Percentiles rank a stretch among this genome's conserved stretches.
These are phyloP conservation scores for Aspergillus amoenus DNA, from an alignment of 2,329 filamentous ascomycete species.

Conservation along the genomic window DNA sequence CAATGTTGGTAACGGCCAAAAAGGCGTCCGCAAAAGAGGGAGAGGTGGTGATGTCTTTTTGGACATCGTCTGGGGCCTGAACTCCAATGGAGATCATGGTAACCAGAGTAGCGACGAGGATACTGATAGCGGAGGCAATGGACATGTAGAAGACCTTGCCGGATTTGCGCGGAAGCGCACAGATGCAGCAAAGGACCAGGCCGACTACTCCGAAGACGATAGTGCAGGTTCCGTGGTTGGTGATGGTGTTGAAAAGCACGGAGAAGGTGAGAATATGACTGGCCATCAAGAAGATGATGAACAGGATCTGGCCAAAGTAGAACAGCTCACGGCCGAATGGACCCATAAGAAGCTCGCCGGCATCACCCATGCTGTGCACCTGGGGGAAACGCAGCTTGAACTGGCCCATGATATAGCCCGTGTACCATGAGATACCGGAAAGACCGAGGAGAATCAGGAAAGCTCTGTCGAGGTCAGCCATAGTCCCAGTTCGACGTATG, in stretches of 20 bases:
- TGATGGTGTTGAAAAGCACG: slow-evolving; percentile 66
- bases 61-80: no score
- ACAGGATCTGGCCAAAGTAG: slow-evolving; percentile 60
- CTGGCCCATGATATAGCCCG: slow-evolving; percentile 59
- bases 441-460: not conserved
- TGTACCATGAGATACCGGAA: slow-evolving; percentile 57
- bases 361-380: slow-evolving; percentile 67
- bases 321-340: slow-evolving; percentile 61
- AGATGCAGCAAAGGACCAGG: slow-evolving; percentile 12
- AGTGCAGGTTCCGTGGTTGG: slow-evolving; percentile 61
- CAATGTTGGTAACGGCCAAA: no score
- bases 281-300: slow-evolving; percentile 67
- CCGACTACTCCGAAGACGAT: slow-evolving; percentile 53
- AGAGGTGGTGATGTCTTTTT: no score
- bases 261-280: slow-evolving; percentile 70
- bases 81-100: no score
- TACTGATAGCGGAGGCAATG: no score
- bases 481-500: no score
- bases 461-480: no score
- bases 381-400: slow-evolving; percentile 58
- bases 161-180: no score
- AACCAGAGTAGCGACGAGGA: no score
- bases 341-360: slow-evolving; percentile 63
- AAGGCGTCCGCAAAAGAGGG: no score
- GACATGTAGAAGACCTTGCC: no score